Evolutionary conservation across 2,329 filamentous ascomycete genomes (phyloP), one percentile per base, ranked within the genome.

Genomic region (Aspergillus pseudoglaucus): DNA sequence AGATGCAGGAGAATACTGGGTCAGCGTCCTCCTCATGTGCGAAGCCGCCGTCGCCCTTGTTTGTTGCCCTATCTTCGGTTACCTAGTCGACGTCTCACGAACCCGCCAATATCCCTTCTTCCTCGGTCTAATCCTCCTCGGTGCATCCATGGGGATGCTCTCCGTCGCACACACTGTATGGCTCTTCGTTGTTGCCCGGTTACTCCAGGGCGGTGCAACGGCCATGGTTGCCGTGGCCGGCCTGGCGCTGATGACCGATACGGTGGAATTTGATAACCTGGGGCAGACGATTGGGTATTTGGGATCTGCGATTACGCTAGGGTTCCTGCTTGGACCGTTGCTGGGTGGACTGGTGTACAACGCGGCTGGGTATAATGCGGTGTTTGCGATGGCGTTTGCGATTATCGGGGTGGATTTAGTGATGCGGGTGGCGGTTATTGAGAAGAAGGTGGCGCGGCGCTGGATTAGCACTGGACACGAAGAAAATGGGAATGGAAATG

Each of bases 281-380:
- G 82, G 81, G 2, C 82, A 81, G 59, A 78, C 77, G 1, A 78
- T 85, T 57, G 82, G 82, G 12, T 75, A 76, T 41, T 73, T 78
- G 54, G 60, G 67, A 60, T 78, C 77, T 50, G 76, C 84, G 51
- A 77, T 82, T 45, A 77, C 76, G 0, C 69, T 81, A 0, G 81
- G 81, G 0, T 74, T 76, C 38, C 64, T 85, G 4, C 65, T 77
- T 14, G 75, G 80, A 0, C 82, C 82, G 0, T 69, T 81, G 0
- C 62, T 83, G 0, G 82, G 82, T 3, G 83, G 83, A 0, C 57
- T 82, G 0, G 61, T 85, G 1, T 85, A 84, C 58, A 70, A 77
- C 23, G 77, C 77, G 55, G 73, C 75, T 1, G 82, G 82, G 2
- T 79, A 80, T 56, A 59, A 64, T 10, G 80, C 79, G 0, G 80